Percentiles rank a stretch among this genome's conserved stretches.
Conservation (phyloP, 129 eudicot species). For the Dittrichia graveolens region DNA sequence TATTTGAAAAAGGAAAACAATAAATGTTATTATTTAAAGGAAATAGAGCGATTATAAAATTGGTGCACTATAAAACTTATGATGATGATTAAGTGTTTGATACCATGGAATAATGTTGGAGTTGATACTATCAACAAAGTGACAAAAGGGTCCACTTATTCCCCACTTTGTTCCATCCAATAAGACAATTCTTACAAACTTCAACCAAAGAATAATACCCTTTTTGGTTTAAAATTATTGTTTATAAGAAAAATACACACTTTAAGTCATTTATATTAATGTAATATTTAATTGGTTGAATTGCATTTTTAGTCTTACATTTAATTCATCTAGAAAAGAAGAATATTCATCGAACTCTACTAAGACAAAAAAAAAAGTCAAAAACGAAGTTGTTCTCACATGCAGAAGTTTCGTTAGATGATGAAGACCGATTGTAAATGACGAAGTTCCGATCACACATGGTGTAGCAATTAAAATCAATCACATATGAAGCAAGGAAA, state of each 20-base stretch:
- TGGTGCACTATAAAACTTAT: conserved; percentile 27
- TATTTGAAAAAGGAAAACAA: not conserved
- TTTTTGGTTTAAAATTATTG: not conserved
- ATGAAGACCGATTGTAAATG: too few species aligned
- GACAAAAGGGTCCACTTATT: conserved; percentile 59
- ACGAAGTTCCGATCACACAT: too few species aligned
- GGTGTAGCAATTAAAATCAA: too few species aligned
- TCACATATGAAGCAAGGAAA: too few species aligned
- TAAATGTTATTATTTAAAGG: not conserved
- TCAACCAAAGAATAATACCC: not conserved
- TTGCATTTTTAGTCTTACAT: too few species aligned
- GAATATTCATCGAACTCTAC: too few species aligned
- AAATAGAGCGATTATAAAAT: conserved; percentile 9
- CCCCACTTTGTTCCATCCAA: conserved; percentile 48
- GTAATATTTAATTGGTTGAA: too few species aligned
- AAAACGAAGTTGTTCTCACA: too few species aligned
- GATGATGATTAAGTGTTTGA: conserved; percentile 56
- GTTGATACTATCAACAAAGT: conserved; percentile 57
- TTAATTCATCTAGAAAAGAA: too few species aligned
- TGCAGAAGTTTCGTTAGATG: too few species aligned
- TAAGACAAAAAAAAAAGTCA: too few species aligned
- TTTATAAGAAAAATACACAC: not conserved
- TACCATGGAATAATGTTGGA: conserved; percentile 48
- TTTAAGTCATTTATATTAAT: not conserved
- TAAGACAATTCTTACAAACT: conserved; percentile 4